Evolutionary conservation across 2,329 filamentous ascomycete genomes (phyloP), one percentile per base, ranked within the genome.

Genomic region (Aspergillus tamarii): DNA sequence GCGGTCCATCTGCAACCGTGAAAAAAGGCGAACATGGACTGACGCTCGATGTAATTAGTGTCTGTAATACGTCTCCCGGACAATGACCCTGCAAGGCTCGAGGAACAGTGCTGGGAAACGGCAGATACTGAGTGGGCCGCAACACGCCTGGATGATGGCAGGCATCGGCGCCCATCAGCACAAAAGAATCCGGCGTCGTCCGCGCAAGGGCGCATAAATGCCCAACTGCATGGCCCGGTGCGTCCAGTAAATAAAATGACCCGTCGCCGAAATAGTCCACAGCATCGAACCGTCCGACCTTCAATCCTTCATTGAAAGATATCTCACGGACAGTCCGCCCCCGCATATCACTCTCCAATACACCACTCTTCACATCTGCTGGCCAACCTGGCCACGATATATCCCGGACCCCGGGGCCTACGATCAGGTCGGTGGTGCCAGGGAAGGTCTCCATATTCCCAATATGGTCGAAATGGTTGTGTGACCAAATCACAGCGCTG

Each of bases 251-350:
- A 69, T 86, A 87, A 66, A 88, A 85, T 26, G 76, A 81, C 0
- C 85, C 85, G 68, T 88, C 85, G 3, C 81, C 81, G 61, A 87
- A 88, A 68, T 82, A 87, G 69, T 88, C 85, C 30, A 66, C 26
- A 0, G 71, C 72, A 14, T 69, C 69, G 67, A 81, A 82, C 10
- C 72, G 66, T 4, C 80, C 80, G 32, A 78, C 67, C 7, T 50
- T 43, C 2, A 67, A 48, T 21, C 28, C 50, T 4, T 59, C n/a
- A 2, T 64, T 30, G 45, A 67, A 68, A 36, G 62, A 55, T 19
- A 73, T 64, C 48, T 75, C 70, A 9, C 65, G 56, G 2, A 71
- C 34, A n/a, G 59, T 64, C 30, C 70, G 67, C 1, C 63, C 62
- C 7, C 55, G 48, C 26, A 62, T 62, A 61, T 82, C 78, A 16